These are phyloP conservation scores for Cichorium intybus DNA, from an alignment of 140 eudicot genomes.

Conservation along the genomic window DNA sequence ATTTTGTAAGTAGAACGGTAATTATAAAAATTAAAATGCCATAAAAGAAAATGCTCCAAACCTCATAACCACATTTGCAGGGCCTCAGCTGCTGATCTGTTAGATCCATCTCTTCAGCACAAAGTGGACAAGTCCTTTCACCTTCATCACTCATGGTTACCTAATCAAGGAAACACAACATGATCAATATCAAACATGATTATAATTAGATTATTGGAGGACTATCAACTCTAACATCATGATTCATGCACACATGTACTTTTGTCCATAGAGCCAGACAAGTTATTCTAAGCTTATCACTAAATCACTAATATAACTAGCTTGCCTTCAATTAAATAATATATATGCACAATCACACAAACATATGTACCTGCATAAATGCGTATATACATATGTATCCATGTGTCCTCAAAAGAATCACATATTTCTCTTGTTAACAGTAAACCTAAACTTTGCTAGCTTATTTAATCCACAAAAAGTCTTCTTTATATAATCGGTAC, in stretches of 20 bases:
- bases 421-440: constrained; percentile 9
- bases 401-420: background rate
- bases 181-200: background rate
- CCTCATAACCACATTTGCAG: constrained; percentile 82
- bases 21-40: constrained; percentile 1
- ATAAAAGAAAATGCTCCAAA: constrained; percentile 1
- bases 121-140: constrained; percentile 73
- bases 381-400: background rate
- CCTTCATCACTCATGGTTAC: constrained; percentile 57
- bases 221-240: background rate
- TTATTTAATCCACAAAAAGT: background rate
- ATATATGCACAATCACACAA: too few relatives aligned
- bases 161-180: constrained; percentile 8
- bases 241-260: background rate
- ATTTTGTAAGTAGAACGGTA: too few relatives aligned
- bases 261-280: too few relatives aligned
- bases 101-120: constrained; percentile 80
- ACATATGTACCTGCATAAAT: background rate
- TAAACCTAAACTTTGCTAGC: background rate
- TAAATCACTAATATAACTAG: too few relatives aligned
- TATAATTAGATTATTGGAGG: background rate
- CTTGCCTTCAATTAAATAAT: too few relatives aligned
- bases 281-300: too few relatives aligned
- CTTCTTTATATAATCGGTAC: background rate
- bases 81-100: constrained; percentile 82